Conservation (phyloP, 352 stramenopile species). For the Globisporangium mamillatum region DNA sequence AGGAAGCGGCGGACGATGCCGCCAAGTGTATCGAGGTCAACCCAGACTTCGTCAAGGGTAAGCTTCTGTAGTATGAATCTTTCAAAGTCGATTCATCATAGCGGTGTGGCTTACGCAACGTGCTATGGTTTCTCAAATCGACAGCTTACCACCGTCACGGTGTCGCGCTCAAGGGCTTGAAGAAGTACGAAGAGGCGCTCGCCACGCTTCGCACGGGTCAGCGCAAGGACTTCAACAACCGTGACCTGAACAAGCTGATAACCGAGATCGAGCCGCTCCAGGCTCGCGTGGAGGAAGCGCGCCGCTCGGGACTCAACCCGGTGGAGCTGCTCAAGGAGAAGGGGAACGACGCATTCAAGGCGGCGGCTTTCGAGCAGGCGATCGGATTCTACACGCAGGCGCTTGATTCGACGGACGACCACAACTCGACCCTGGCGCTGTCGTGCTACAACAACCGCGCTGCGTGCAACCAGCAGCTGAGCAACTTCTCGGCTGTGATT, state of each 20-base stretch:
- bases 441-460: conserved; percentile 95
- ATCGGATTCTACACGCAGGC: conserved; percentile 93
- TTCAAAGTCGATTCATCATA: conserved; percentile 9
- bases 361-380: conserved; percentile 85
- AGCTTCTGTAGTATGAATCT: not conserved
- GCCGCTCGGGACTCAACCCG: conserved; percentile 67
- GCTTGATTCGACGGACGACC: conserved; percentile 79
- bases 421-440: conserved; percentile 78
- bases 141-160: conserved; percentile 92
- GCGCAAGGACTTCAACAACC: conserved; percentile 83
- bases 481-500: conserved; percentile 95
- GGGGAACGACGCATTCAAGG: conserved; percentile 94
- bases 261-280: conserved; percentile 80
- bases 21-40: conserved; percentile 91
- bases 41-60: conserved; percentile 92
- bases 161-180: conserved; percentile 87
- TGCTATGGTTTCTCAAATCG: not conserved
- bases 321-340: conserved; percentile 92
- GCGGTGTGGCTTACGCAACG: conserved; percentile 9
- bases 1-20: conserved; percentile 85
- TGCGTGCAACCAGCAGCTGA: conserved; percentile 97
- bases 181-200: conserved; percentile 78
- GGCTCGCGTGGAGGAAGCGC: conserved; percentile 54
- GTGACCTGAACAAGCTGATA: conserved; percentile 79
- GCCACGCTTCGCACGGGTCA: conserved; percentile 70